phyloP scores from a whole-genome alignment of 768 basidiomycete genomes.

The Tulasnella sp. region DNA sequence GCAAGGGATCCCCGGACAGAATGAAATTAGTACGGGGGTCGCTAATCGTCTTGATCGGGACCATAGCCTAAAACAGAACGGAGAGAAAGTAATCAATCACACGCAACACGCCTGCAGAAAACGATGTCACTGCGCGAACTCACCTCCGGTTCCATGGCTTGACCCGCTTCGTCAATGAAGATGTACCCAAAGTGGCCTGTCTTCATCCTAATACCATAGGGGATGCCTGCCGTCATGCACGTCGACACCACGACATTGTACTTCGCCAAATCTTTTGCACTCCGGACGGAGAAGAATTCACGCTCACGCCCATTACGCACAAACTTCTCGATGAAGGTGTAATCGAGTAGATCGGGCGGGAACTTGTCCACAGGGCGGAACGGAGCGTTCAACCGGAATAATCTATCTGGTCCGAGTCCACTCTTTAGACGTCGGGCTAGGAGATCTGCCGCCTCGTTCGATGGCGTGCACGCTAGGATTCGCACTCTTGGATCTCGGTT shows the following conservation, averaged over 20 bases:
- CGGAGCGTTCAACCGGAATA: conserved; percentile 19
- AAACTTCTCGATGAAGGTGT: neutral
- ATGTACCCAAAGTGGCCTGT: conserved; percentile 58
- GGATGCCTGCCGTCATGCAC: conserved; percentile 50
- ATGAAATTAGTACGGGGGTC: conserved; percentile 44
- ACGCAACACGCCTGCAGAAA: no score
- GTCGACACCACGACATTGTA: conserved; percentile 54
- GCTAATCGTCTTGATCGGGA: conserved; percentile 50
- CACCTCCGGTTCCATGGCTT: conserved; percentile 55
- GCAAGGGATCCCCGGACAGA: conserved; percentile 58
- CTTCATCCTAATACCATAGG: conserved; percentile 44
- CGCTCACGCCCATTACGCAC: no score
- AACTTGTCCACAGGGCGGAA: conserved; percentile 5
- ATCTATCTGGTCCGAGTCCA: neutral
- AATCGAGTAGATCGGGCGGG: neutral
- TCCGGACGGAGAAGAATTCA: conserved; percentile 26
- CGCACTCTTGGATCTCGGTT: neutral
- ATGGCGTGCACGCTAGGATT: conserved; percentile 10
- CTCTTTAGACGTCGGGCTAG: conserved; percentile 12
- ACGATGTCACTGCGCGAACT: no score
- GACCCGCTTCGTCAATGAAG: conserved; percentile 62
- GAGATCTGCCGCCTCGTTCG: conserved; percentile 15
- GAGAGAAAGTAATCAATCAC: conserved; percentile 8
- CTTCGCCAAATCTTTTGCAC: conserved; percentile 29
- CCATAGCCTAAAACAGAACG: conserved; percentile 30